Evolutionary conservation across 345 rosid species (phyloP), one percentile per base, ranked within the genome.

Genomic region (Eutrema japonicum): DNA sequence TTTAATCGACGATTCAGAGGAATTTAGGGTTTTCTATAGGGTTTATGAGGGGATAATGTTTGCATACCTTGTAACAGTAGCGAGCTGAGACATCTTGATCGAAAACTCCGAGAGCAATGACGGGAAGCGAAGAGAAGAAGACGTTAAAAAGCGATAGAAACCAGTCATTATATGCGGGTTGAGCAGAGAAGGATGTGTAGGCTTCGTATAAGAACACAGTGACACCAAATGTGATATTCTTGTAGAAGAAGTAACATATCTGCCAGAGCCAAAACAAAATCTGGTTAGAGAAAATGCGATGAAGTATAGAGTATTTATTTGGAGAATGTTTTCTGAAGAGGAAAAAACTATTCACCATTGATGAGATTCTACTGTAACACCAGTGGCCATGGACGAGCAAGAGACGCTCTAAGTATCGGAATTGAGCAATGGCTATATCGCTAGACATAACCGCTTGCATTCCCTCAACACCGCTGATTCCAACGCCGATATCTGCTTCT

Each of bases 391-490:
- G 99, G 62, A 95, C 96, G 0, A 92, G 99, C 16, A 95, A 88
- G 77, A 92, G 81, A 56, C 97, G 87, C 78, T 95, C 99, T 78
- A 95, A 75, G 75, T 74, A 92, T 13, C 96, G 84, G 76, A 95
- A 95, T 43, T 95, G 99, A 30, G 99, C 94, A 71, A 91, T 85
- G 6, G 97, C 89, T 72, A 93, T 85, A 62, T 93, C 98, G 55
- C 98, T 93, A 55, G 99, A 91, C 99, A 95, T 95, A 70, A 92
- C 99, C 10, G 99, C 99, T 96, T 95, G 99, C 99, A 95, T 95
- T 68, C 99, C 99, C 66, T 95, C 99, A 52, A 88, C 88, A 7
- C 97, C 99, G 41, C 99, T 95, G 78, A 95, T 95, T 70, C 99
- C 97, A 29, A 92, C 82, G 27, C 99, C 97, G 0, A 95, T 95